Conservation (phyloP, 306 rosid genomes). For the Fragaria nilgerrensis region DNA sequence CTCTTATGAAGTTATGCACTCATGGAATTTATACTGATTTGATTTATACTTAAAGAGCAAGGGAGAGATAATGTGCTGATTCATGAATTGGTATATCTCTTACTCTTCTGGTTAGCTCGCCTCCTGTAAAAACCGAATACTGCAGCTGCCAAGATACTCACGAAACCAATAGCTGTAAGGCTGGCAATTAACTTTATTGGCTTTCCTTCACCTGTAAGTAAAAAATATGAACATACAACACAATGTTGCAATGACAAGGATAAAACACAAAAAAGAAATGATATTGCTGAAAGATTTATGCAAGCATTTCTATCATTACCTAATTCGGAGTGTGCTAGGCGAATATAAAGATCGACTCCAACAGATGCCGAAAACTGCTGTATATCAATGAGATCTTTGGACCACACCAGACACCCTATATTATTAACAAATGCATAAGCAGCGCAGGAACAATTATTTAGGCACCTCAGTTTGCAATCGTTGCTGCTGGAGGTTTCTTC, state of each 20-base stretch:
- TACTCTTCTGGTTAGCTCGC: slow-evolving; percentile 22
- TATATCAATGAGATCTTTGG: slow-evolving; percentile 22
- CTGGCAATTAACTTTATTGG: slow-evolving; percentile 15
- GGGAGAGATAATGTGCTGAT: neutral
- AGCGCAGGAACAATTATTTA: slow-evolving; percentile 34
- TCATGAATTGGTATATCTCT: neutral
- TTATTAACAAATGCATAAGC: slow-evolving; percentile 22
- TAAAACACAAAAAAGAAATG: neutral
- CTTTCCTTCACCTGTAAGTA: slow-evolving; percentile 10
- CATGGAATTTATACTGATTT: neutral
- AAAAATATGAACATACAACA: neutral
- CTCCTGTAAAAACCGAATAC: neutral
- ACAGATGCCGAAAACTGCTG: neutral
- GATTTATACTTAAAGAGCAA: neutral
- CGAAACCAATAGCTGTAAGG: neutral
- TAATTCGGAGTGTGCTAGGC: slow-evolving; percentile 34
- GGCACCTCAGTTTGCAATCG: slow-evolving; percentile 23
- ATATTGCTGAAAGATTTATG: neutral
- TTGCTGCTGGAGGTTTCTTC: neutral
- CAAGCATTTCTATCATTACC: slow-evolving; percentile 20
- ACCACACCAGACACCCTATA: slow-evolving; percentile 34
- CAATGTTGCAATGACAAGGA: neutral
- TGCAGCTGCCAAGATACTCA: neutral
- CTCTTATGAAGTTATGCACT: neutral
- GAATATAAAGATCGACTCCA: slow-evolving; percentile 8